Conservation (phyloP, 2,329 filamentous ascomycete genomes). For the Verticillium nonalfalfae region DNA sequence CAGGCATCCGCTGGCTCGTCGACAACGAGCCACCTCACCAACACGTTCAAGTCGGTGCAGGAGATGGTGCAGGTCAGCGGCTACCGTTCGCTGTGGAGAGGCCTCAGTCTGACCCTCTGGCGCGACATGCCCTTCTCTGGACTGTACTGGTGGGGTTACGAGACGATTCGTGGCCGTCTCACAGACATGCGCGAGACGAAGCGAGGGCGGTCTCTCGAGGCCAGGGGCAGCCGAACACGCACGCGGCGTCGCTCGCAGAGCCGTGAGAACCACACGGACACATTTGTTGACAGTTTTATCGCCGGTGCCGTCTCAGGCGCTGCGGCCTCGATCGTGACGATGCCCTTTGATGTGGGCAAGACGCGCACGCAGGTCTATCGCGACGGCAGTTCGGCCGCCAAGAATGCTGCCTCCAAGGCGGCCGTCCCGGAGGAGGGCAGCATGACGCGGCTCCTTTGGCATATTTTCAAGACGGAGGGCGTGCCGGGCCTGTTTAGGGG, state of each 20-base stretch:
- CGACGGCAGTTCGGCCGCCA: conserved; percentile 36
- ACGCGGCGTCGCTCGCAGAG: conserved; percentile 52
- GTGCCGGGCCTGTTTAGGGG: conserved; percentile 77
- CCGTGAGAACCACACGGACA: conserved; percentile 65
- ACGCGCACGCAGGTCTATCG: conserved; percentile 83
- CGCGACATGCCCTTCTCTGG: conserved; percentile 95
- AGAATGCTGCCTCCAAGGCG: conserved; percentile 25
- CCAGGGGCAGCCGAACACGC: conserved; percentile 28
- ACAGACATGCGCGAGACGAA: conserved; percentile 59
- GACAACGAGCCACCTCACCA: conserved; percentile 64
- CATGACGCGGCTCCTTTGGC: conserved; percentile 79
- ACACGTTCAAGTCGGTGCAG: conserved; percentile 69
- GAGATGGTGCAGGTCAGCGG: conserved; percentile 76
- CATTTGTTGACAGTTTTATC: conserved; percentile 83
- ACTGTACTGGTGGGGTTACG: conserved; percentile 98
- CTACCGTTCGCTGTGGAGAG: conserved; percentile 81
- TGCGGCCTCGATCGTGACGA: conserved; percentile 81
- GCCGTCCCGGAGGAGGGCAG: conserved; percentile 63
- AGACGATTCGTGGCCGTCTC: conserved; percentile 67
- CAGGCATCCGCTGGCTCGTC: conserved; percentile 64
- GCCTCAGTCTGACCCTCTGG: conserved; percentile 87
- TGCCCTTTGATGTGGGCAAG: conserved; percentile 96
- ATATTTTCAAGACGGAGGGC: conserved; percentile 87
- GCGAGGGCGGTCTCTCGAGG: conserved; percentile 32
- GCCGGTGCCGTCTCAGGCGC: conserved; percentile 80